Conservation (phyloP, 176 grass and related monocot species). For the Poa annua region DNA sequence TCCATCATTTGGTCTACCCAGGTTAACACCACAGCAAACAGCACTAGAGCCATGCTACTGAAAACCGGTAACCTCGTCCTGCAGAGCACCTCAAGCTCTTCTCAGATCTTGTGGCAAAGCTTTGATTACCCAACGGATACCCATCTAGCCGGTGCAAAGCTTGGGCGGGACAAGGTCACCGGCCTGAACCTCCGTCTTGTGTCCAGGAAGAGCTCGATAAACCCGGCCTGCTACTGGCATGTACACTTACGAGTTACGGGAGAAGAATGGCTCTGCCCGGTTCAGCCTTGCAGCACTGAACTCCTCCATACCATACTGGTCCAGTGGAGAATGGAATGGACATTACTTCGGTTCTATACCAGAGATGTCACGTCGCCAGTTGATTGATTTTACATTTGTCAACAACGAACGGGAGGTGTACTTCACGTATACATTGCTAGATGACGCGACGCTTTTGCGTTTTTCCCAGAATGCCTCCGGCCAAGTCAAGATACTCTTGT, state of each 20-base stretch:
- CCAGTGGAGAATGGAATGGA: constrained; percentile 57
- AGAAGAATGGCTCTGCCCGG: constrained; percentile 26
- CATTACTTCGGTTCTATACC: constrained; percentile 32
- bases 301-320: constrained; percentile 32
- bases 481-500: constrained; percentile 40
- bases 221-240: constrained; percentile 43
- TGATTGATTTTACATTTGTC: constrained; percentile 24
- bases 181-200: constrained; percentile 38
- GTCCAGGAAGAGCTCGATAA: constrained; percentile 34
- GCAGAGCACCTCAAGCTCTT: constrained; percentile 26
- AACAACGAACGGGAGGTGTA: constrained; percentile 34
- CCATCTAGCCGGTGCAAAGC: constrained; percentile 40
- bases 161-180: constrained; percentile 44
- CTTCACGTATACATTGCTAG: constrained; percentile 20
- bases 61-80: constrained; percentile 53
- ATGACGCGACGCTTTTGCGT: constrained; percentile 25
- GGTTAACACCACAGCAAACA: constrained; percentile 9
- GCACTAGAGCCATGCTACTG: constrained; percentile 27
- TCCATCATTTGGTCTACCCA: constrained; percentile 50
- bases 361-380: background rate
- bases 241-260: constrained; percentile 25
- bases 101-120: constrained; percentile 55
- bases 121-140: constrained; percentile 56
- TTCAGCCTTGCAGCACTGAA: constrained; percentile 14
- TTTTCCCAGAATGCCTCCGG: constrained; percentile 43